Conservation (phyloP, 352 stramenopile genomes). For the Halophytophthora polymorphica region DNA sequence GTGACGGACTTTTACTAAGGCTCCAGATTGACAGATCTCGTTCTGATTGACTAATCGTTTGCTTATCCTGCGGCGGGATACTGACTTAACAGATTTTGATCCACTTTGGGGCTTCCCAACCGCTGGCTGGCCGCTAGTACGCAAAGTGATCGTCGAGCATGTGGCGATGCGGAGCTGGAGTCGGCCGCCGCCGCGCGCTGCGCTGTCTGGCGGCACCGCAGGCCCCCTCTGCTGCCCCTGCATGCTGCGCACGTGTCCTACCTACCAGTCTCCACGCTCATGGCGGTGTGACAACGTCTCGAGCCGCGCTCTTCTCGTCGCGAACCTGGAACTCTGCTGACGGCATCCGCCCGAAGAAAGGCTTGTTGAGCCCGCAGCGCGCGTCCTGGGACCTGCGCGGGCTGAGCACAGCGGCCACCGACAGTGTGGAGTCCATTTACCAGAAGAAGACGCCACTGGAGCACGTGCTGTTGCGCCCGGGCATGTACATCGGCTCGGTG, state of each 20-base stretch:
- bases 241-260: background rate
- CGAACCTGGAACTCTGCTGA: too few species aligned
- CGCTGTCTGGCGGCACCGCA: constrained; percentile 19
- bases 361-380: background rate
- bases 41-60: constrained; percentile 15
- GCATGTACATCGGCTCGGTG: constrained; percentile 92
- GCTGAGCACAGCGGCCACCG: constrained; percentile 34
- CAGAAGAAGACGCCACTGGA: constrained; percentile 90
- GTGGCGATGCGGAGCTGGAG: constrained; percentile 30
- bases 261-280: background rate
- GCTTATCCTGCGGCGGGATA: constrained; percentile 4
- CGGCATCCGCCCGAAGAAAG: background rate
- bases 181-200: constrained; percentile 21
- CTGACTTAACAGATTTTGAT: too few species aligned
- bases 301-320: constrained; percentile 1
- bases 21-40: too few species aligned
- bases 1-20: background rate
- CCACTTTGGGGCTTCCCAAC: too few species aligned
- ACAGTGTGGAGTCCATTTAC: constrained; percentile 79
- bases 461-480: constrained; percentile 87
- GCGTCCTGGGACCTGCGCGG: constrained; percentile 6
- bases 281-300: too few species aligned
- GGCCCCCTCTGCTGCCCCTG: background rate
- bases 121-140: too few species aligned
- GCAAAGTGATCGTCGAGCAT: too few species aligned